These are phyloP conservation scores for Cyathus striatus DNA, from an alignment of 768 basidiomycete species.

Conservation along the genomic window DNA sequence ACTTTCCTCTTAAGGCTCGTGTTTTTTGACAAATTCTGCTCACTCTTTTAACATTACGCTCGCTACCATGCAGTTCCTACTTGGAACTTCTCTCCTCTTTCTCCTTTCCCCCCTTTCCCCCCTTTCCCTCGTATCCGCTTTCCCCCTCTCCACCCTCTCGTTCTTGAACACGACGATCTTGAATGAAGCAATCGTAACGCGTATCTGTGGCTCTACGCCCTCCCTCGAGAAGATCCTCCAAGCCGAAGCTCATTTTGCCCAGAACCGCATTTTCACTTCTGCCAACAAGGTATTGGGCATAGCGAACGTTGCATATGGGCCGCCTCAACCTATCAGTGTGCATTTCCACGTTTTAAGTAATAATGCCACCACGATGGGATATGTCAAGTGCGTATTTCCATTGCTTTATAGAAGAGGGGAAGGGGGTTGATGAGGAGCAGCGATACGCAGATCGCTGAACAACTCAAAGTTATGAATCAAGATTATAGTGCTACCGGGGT, in stretches of 20 bases:
- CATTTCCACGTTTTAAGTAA: not conserved
- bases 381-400: not conserved
- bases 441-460: conserved; percentile 21
- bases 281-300: not conserved
- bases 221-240: not conserved
- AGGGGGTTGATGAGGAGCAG: conserved; percentile 5
- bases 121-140: not conserved
- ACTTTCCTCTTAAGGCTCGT: too few relatives aligned
- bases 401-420: not conserved
- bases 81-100: too few relatives aligned
- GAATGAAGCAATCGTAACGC: not conserved
- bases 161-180: not conserved
- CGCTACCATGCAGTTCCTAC: too few relatives aligned
- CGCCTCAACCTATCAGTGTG: too few relatives aligned
- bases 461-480: conserved; percentile 34
- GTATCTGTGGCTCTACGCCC: not conserved
- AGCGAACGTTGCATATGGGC: too few relatives aligned
- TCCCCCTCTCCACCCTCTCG: not conserved
- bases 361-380: not conserved
- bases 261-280: not conserved
- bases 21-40: too few relatives aligned
- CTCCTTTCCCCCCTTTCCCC: too few relatives aligned
- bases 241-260: not conserved
- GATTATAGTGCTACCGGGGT: conserved; percentile 29
- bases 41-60: too few relatives aligned